These are phyloP conservation scores for Phycomyces nitens DNA, from an alignment of 192 early-diverging fungal genomes.

Conservation along the genomic window DNA sequence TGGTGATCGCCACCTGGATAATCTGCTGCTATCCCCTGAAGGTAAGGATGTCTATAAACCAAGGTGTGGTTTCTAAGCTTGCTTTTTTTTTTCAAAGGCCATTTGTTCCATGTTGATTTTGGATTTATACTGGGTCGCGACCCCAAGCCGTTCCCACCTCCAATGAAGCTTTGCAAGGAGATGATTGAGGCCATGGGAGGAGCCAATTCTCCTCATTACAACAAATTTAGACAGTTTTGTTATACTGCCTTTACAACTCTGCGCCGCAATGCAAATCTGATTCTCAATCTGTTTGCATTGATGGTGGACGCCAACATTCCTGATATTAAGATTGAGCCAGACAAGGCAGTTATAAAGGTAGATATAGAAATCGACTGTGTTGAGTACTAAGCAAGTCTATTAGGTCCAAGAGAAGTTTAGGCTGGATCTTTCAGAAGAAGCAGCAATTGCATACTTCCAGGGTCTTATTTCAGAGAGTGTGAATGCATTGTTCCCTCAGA, in stretches of 20 bases:
- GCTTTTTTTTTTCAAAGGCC: constrained; percentile 45
- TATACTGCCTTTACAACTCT: constrained; percentile 94
- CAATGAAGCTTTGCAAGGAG: constrained; percentile 99
- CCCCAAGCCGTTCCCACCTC: constrained; percentile 99
- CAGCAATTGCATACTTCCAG: constrained; percentile 93
- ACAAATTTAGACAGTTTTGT: constrained; percentile 89
- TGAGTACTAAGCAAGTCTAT: neutral
- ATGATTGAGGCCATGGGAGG: constrained; percentile 99
- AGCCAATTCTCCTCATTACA: constrained; percentile 80
- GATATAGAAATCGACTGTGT: neutral
- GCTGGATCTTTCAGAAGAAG: constrained; percentile 87
- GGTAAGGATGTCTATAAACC: constrained; percentile 42
- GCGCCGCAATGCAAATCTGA: constrained; percentile 90
- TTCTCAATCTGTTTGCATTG: constrained; percentile 94
- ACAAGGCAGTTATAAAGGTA: constrained; percentile 93
- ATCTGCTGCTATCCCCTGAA: constrained; percentile 82
- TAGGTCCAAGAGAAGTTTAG: constrained; percentile 96
- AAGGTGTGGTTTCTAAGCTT: neutral
- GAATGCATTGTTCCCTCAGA: constrained; percentile 93
- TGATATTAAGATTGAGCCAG: constrained; percentile 97
- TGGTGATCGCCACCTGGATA: constrained; percentile 98
- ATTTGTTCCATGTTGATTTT: constrained; percentile 98
- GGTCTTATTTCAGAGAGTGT: constrained; percentile 91
- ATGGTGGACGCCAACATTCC: constrained; percentile 98
- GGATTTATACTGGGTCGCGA: constrained; percentile 98